phyloP scores from a whole-genome alignment of 208 protist genomes.

The Leishmania amazonensis region DNA sequence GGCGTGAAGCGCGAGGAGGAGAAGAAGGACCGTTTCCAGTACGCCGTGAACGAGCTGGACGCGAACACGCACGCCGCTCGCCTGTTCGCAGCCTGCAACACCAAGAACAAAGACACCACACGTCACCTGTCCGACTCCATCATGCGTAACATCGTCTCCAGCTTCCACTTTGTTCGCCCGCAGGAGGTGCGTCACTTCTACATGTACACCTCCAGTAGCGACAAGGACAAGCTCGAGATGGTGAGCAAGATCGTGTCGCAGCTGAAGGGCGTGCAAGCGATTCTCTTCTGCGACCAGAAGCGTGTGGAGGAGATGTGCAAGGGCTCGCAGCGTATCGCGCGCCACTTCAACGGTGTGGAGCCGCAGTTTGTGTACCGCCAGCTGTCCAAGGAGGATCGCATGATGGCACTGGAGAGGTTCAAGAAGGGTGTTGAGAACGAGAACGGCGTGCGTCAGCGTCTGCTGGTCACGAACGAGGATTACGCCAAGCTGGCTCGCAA shows the following conservation, averaged over 20 bases:
- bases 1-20: slow-evolving; percentile 72
- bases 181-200: slow-evolving; percentile 86
- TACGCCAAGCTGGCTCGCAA: slow-evolving; percentile 92
- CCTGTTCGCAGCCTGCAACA: slow-evolving; percentile 80
- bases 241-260: slow-evolving; percentile 84
- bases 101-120: slow-evolving; percentile 70
- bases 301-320: slow-evolving; percentile 85
- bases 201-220: slow-evolving; percentile 51
- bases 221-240: slow-evolving; percentile 84
- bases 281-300: slow-evolving; percentile 87
- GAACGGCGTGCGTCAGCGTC: slow-evolving; percentile 81
- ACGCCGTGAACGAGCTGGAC: slow-evolving; percentile 84
- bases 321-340: slow-evolving; percentile 49
- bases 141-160: slow-evolving; percentile 74
- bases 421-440: slow-evolving; percentile 85
- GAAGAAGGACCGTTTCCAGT: slow-evolving; percentile 79
- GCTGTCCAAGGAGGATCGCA: slow-evolving; percentile 78
- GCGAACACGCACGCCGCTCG: slow-evolving; percentile 69
- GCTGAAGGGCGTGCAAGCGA: slow-evolving; percentile 88
- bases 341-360: slow-evolving; percentile 79
- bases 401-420: slow-evolving; percentile 77
- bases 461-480: slow-evolving; percentile 90
- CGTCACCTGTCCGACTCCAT: slow-evolving; percentile 71
- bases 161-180: slow-evolving; percentile 81
- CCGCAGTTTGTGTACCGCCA: slow-evolving; percentile 82